Evolutionary conservation across 768 basidiomycete genomes (phyloP), one percentile per base, ranked within the genome.

Genomic region (Coprinopsis cinerea): DNA sequence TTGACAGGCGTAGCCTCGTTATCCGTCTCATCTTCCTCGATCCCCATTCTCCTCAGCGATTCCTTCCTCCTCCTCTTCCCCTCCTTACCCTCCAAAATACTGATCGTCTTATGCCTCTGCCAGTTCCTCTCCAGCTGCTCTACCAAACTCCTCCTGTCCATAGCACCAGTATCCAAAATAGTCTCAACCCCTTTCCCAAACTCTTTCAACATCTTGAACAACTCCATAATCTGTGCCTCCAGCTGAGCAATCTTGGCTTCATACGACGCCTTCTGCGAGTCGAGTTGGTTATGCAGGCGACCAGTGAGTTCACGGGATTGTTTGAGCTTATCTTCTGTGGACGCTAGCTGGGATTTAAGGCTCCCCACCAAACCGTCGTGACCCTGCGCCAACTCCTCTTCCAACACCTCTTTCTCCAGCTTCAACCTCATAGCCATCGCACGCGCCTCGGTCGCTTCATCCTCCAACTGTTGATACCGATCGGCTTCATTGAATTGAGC

Each of bases 181-280:
- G 76, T 78, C 49, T 89, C 86, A 30, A 91, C 78, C 13, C 86
- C 85, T 49, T 78, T 81, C 14, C 86, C 83, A 28, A 87, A 78
- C 59, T 95, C 89, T 62, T 83, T 88, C 47, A 98, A 73, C 92
- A 96, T 95, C 57, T 86, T 77, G 71, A 94, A 98, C 15, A 97
- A 67, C 62, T 96, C 93, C 76, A 88, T 81, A 53, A 95, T 94
- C 71, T 96, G 90, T 11, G 85, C 78, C 61, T 96, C 92, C 13
- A 95, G 81, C 63, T 95, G 89, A 2, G 80, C 74, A 49, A 97
- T 91, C 57, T 82, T 82, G 50, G 92, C 88, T 60, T 94, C 88
- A 60, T 93, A 93, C 13, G 78, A 81, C 14, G 70, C 63, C 63
- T 85, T 88, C 68, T 93, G 88, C 34, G 77, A 76, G 56, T 81